Conservation (phyloP, 805 yeast genomes). For the Wickerhamomyces xylosicus region DNA sequence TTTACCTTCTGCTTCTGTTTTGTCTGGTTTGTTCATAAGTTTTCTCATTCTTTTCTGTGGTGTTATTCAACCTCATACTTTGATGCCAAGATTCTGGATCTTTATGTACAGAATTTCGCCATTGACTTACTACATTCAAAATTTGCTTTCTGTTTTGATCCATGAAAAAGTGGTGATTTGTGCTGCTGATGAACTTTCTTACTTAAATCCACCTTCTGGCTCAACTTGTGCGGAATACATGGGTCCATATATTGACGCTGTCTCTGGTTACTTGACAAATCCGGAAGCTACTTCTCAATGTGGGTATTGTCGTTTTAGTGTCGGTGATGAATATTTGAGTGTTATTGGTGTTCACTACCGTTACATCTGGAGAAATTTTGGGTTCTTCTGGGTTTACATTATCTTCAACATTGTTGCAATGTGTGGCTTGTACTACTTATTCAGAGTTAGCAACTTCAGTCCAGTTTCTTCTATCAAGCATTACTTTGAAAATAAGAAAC, state of each 20-base stretch:
- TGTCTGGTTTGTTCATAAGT: constrained; percentile 30
- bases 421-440: neutral
- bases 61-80: constrained; percentile 23
- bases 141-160: constrained; percentile 35
- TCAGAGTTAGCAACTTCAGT: neutral
- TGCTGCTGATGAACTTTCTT: constrained; percentile 33
- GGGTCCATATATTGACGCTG: constrained; percentile 26
- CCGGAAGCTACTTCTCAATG: constrained; percentile 39
- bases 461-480: neutral
- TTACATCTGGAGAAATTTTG: constrained; percentile 53
- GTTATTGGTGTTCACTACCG: neutral
- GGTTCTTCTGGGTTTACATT: constrained; percentile 47
- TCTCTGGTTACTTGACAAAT: constrained; percentile 46
- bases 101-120: constrained; percentile 61
- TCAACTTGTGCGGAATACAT: constrained; percentile 54
- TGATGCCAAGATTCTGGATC: constrained; percentile 64
- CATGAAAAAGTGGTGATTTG: constrained; percentile 46
- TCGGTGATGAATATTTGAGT: constrained; percentile 28
- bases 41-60: constrained; percentile 23
- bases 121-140: constrained; percentile 43
- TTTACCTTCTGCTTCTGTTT: constrained; percentile 55
- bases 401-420: constrained; percentile 23
- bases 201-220: constrained; percentile 45
- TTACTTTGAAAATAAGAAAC: neutral
- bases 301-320: constrained; percentile 31